Base-by-base conservation (phyloP, 2,329 filamentous ascomycete genomes). In the Anthostomella pinea region DNA sequence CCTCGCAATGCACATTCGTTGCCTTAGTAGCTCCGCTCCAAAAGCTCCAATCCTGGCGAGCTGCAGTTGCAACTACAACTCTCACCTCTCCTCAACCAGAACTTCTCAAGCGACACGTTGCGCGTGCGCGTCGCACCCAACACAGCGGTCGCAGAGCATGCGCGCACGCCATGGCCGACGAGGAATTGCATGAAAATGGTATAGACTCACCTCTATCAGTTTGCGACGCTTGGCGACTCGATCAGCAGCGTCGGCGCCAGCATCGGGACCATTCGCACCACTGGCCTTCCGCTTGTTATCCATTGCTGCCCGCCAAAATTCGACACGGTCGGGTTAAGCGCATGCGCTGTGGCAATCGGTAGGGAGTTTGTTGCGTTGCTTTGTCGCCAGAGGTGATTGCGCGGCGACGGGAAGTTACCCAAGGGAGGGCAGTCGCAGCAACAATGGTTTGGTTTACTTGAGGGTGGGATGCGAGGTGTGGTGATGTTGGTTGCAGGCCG, bases 271-370 rank as follows among this genome's bases (percentile, higher is more conserved):
- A 53, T 70, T 70, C 33, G 58, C 56, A 49, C 60, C 57, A 44
- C 59, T 60, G 23, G 72, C 71, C 53, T 78, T 79, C 48, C 75
- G 71, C 63, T 79, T 79, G 57, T 65, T 67, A 48, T 79, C 75
- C 75, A 79, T 79, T 30, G 45, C 60, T 46, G 45, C 37, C 24
- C 33, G 31, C 30, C 21, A 34, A 31, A 33, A 44, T 39, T 32
- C 8, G 33, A 35, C 41, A 15, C 25, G 34, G 16, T 31, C 16
- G 40, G 40, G 43, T 49, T 26, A 31, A 47, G 41, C 35, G 39
- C 30, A 46, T 28, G 34, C 27, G 34, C 34, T 37, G 46, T 38
- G 25, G 35, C 9, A 28, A 45, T 36, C 42, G 41, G 29, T 38
- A 47, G 39, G 45, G 41, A 42, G 33, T 39, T 33, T 26, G 27